Percentiles rank a stretch among this genome's conserved stretches.
These are phyloP conservation scores for Gynochthodes officinalis DNA, from an alignment of 257 asterid species.

Conservation along the genomic window DNA sequence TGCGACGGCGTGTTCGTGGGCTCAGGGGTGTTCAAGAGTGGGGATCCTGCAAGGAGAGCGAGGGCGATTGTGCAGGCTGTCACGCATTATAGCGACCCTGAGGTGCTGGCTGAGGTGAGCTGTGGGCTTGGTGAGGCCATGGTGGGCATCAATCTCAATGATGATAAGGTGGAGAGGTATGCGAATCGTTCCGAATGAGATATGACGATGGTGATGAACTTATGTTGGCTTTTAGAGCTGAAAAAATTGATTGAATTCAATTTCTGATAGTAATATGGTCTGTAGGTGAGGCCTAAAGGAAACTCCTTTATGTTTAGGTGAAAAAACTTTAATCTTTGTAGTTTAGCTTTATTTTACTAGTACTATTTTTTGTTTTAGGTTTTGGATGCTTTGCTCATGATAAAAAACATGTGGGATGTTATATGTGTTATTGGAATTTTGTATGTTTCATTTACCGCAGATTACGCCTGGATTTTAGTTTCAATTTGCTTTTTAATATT, in stretches of 20 bases:
- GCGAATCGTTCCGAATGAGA: slow-evolving; percentile 69
- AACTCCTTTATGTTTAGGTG: not conserved
- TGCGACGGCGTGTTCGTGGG: slow-evolving; percentile 91
- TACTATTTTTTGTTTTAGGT: slow-evolving; percentile 4
- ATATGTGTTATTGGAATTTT: not conserved
- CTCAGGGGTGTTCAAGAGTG: slow-evolving; percentile 85
- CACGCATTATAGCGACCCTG: slow-evolving; percentile 76
- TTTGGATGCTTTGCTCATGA: slow-evolving; percentile 6
- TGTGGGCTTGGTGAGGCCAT: slow-evolving; percentile 83
- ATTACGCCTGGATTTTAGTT: not conserved
- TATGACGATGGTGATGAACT: not conserved
- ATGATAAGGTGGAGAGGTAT: slow-evolving; percentile 77
- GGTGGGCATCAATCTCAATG: slow-evolving; percentile 83
- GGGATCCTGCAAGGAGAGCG: slow-evolving; percentile 74
- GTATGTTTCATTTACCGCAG: not conserved
- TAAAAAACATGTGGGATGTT: not conserved
- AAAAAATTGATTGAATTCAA: slow-evolving; percentile 1
- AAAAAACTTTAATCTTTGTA: not conserved
- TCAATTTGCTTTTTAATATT: not conserved
- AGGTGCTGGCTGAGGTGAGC: slow-evolving; percentile 69
- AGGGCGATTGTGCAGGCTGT: slow-evolving; percentile 88
- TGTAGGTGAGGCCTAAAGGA: not conserved
- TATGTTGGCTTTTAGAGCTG: not conserved
- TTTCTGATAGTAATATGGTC: slow-evolving; percentile 7
- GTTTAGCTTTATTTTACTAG: slow-evolving; percentile 1